Percentiles rank a stretch among this genome's conserved stretches.
Evolutionary conservation across 495 filamentous ascomycete species (phyloP).

Genomic region (Zalerion maritima): DNA sequence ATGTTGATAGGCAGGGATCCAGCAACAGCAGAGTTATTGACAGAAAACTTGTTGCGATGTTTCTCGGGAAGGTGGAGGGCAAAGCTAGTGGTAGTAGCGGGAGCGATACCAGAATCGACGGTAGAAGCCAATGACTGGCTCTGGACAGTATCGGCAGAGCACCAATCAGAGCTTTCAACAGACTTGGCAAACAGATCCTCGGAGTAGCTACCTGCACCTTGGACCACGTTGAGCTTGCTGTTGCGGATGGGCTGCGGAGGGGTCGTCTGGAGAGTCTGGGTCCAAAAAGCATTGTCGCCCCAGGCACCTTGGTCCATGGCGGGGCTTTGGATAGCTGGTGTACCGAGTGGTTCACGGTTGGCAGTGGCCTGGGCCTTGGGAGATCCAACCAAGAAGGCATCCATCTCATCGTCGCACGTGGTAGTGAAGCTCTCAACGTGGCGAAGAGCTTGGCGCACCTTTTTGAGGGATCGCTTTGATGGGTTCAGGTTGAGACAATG

Average conservation of each 20-base stretch:
- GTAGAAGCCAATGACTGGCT: slow-evolving; percentile 69
- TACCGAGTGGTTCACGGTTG: slow-evolving; percentile 90
- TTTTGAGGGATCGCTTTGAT: slow-evolving; percentile 66
- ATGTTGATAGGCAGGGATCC: slow-evolving; percentile 65
- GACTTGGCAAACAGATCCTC: slow-evolving; percentile 83
- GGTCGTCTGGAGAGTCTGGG: slow-evolving; percentile 71
- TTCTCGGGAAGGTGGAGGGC: slow-evolving; percentile 28
- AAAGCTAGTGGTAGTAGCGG: slow-evolving; percentile 50
- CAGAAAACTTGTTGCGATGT: slow-evolving; percentile 15
- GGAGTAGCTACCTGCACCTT: slow-evolving; percentile 57
- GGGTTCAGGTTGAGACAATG: slow-evolving; percentile 84
- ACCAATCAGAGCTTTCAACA: slow-evolving; percentile 58
- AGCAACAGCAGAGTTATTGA: slow-evolving; percentile 35
- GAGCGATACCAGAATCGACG: slow-evolving; percentile 56
- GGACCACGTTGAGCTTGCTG: slow-evolving; percentile 82
- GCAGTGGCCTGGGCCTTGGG: slow-evolving; percentile 58
- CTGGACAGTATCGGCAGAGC: slow-evolving; percentile 46
- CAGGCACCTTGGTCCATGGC: slow-evolving; percentile 67
- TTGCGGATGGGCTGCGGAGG: slow-evolving; percentile 56
- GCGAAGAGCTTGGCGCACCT: slow-evolving; percentile 58
- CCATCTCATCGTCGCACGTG: slow-evolving; percentile 62
- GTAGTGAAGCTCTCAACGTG: slow-evolving; percentile 85
- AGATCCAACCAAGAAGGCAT: slow-evolving; percentile 86
- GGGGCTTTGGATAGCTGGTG: slow-evolving; percentile 85
- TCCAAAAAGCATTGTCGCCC: too few relatives aligned